A percentile compares a stretch with the other conserved stretches of the same genome.
These are phyloP conservation scores for Podospora didyma DNA, from an alignment of 495 filamentous ascomycete genomes.

Conservation along the genomic window DNA sequence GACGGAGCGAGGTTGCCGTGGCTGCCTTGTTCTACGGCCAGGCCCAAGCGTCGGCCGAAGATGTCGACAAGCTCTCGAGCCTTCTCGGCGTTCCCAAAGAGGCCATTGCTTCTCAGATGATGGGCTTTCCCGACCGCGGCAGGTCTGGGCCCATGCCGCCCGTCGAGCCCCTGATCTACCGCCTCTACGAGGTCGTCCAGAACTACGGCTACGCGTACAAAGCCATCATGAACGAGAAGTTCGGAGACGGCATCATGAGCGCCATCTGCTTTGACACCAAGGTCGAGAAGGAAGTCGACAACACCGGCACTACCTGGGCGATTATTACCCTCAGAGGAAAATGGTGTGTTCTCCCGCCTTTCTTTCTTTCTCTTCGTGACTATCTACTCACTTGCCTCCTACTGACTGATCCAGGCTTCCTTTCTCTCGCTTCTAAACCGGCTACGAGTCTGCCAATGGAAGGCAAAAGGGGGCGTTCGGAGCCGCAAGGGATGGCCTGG, in stretches of 20 bases:
- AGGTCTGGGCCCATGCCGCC: constrained; percentile 89
- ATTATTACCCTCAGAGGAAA: constrained; percentile 91
- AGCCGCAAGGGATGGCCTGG: too few relatives aligned
- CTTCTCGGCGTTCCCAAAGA: constrained; percentile 61
- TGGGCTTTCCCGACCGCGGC: constrained; percentile 78
- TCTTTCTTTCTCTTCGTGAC: not conserved
- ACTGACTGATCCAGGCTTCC: constrained; percentile 49
- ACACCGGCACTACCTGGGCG: constrained; percentile 67
- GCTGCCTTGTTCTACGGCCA: constrained; percentile 97
- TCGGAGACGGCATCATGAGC: constrained; percentile 98
- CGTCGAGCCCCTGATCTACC: constrained; percentile 87
- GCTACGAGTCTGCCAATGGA: not conserved
- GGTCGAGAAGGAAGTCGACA: constrained; percentile 93
- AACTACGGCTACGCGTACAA: constrained; percentile 98
- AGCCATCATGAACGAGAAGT: constrained; percentile 96
- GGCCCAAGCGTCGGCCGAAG: constrained; percentile 71
- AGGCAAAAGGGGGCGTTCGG: too few relatives aligned
- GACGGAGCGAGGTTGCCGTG: constrained; percentile 82
- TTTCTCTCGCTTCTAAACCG: constrained; percentile 55
- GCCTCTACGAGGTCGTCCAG: constrained; percentile 94
- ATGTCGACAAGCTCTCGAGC: constrained; percentile 66
- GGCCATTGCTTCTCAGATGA: constrained; percentile 57
- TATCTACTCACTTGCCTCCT: not conserved
- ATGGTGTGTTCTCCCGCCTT: constrained; percentile 59
- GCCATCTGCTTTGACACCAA: constrained; percentile 90